These are phyloP conservation scores for Viridothelium virens DNA, from an alignment of 495 filamentous ascomycete species.

Conservation along the genomic window DNA sequence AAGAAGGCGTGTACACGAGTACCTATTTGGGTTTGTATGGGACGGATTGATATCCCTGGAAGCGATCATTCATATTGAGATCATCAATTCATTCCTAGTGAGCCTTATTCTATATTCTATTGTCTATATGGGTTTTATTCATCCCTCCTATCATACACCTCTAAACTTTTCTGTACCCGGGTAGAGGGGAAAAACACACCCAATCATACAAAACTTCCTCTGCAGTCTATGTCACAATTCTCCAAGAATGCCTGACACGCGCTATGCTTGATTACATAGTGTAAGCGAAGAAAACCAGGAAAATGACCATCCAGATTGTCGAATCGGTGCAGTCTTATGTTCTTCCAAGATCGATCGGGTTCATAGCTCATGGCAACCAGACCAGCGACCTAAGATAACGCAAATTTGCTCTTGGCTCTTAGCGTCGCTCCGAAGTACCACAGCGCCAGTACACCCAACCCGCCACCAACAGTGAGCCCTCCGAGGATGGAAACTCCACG, in stretches of 20 bases:
- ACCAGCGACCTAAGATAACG: neutral
- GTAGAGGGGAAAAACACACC: no score
- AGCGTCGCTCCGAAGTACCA: constrained; percentile 14
- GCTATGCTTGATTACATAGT: no score
- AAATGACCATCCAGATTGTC: no score
- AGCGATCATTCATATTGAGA: neutral
- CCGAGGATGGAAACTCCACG: constrained; percentile 46
- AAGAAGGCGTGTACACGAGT: neutral
- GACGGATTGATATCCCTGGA: constrained; percentile 7
- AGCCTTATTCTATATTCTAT: neutral
- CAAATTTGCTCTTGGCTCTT: constrained; percentile 13
- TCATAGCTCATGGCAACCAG: neutral
- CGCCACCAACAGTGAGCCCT: constrained; percentile 46
- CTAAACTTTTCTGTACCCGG: no score
- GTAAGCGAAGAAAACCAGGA: no score
- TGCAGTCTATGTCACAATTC: no score
- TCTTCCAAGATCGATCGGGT: neutral
- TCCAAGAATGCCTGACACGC: no score
- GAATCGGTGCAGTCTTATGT: no score
- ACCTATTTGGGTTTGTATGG: neutral
- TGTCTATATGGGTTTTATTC: no score
- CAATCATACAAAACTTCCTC: no score
- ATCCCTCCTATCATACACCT: no score
- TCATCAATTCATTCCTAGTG: neutral
- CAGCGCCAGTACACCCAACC: constrained; percentile 29